These are phyloP conservation scores for Ceratobasidium sp. DNA, from an alignment of 1,284 basidiomycete species.

Conservation along the genomic window DNA sequence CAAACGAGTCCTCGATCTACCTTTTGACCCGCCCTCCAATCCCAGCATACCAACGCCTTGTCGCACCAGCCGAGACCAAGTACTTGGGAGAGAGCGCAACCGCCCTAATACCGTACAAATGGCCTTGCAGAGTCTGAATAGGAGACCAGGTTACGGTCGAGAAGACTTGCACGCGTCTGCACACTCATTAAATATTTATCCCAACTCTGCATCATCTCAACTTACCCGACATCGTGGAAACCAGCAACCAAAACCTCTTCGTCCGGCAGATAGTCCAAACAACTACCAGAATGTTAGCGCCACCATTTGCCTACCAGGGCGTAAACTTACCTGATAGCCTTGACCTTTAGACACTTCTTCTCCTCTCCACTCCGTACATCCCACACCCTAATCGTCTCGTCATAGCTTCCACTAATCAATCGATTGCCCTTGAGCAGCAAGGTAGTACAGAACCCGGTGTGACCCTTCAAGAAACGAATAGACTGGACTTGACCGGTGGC, in stretches of 20 bases:
- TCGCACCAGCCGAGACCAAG: slow-evolving; percentile 89
- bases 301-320: neutral
- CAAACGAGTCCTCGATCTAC: slow-evolving; percentile 54
- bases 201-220: slow-evolving; percentile 45
- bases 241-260: slow-evolving; percentile 91
- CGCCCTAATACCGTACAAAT: slow-evolving; percentile 67
- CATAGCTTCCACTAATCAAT: slow-evolving; percentile 87
- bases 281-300: slow-evolving; percentile 59
- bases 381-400: slow-evolving; percentile 91
- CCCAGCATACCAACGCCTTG: slow-evolving; percentile 91
- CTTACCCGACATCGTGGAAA: slow-evolving; percentile 88
- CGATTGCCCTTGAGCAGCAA: slow-evolving; percentile 73
- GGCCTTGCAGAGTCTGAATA: slow-evolving; percentile 59
- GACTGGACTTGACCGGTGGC: slow-evolving; percentile 74
- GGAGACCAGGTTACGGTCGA: slow-evolving; percentile 80
- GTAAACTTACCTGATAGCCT: slow-evolving; percentile 65
- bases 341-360: slow-evolving; percentile 79
- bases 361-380: slow-evolving; percentile 80
- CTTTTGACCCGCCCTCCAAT: slow-evolving; percentile 83
- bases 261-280: slow-evolving; percentile 83
- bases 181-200: slow-evolving; percentile 3
- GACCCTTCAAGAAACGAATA: slow-evolving; percentile 78
- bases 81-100: slow-evolving; percentile 85
- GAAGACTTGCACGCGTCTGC: slow-evolving; percentile 76
- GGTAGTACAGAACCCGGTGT: slow-evolving; percentile 88